phyloP scores from a whole-genome alignment of 192 early-diverging fungal species.

The Coemansia sp. region DNA sequence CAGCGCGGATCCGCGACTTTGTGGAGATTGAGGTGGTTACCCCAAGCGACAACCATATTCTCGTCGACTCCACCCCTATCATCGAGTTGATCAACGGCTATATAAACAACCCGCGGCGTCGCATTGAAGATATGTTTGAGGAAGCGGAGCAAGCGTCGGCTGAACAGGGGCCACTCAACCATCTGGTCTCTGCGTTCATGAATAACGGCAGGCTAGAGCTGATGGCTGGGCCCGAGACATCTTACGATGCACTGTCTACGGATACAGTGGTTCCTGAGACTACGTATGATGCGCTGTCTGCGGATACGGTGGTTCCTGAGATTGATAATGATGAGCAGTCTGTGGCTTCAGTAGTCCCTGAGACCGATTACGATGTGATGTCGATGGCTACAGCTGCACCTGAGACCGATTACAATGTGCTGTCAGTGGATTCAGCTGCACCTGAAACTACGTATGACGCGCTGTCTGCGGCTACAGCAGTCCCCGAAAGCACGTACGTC shows the following conservation, averaged over 20 bases:
- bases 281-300: not conserved
- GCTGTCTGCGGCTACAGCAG: not conserved
- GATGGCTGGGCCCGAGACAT: no score
- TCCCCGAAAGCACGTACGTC: not conserved
- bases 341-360: no score
- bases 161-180: constrained; percentile 14
- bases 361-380: no score
- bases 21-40: constrained; percentile 4
- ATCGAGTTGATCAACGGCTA: constrained; percentile 47
- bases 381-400: not conserved
- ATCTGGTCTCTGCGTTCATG: constrained; percentile 4
- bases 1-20: constrained; percentile 11
- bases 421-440: no score
- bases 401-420: no score
- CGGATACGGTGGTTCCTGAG: no score
- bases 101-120: constrained; percentile 15
- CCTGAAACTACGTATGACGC: not conserved
- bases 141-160: not conserved
- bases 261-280: not conserved
- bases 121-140: not conserved
- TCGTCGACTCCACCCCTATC: constrained; percentile 22
- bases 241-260: no score
- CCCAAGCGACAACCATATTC: constrained; percentile 10
- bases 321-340: no score
- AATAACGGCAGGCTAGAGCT: no score